Evolutionary conservation across 2,329 filamentous ascomycete genomes (phyloP).

Genomic region (Talaromyces sp.): DNA sequence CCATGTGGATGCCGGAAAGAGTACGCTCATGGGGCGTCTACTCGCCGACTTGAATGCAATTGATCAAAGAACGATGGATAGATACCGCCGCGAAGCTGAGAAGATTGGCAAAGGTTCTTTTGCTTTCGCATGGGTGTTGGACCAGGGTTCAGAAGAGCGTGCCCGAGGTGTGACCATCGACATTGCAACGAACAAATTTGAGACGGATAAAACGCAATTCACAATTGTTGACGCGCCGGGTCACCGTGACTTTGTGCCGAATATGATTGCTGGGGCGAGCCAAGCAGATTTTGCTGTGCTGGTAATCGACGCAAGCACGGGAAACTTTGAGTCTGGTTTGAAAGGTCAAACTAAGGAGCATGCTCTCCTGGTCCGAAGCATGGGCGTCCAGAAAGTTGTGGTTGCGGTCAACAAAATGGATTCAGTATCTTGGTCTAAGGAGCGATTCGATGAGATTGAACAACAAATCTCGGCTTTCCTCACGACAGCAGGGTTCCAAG

Average conservation of each 20-base stretch:
- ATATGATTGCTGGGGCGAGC: slow-evolving; percentile 96
- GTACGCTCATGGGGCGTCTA: slow-evolving; percentile 93
- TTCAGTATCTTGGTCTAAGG: slow-evolving; percentile 73
- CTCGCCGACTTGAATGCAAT: slow-evolving; percentile 84
- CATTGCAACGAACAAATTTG: slow-evolving; percentile 90
- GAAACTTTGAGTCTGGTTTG: slow-evolving; percentile 88
- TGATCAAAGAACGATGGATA: slow-evolving; percentile 81
- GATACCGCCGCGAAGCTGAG: slow-evolving; percentile 81
- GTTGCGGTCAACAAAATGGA: slow-evolving; percentile 97
- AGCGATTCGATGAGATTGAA: slow-evolving; percentile 77
- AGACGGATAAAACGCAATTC: slow-evolving; percentile 79
- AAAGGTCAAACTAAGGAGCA: slow-evolving; percentile 95
- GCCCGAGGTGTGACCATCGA: slow-evolving; percentile 91
- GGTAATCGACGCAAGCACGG: slow-evolving; percentile 84
- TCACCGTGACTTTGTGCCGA: slow-evolving; percentile 92
- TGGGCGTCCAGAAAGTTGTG: slow-evolving; percentile 82
- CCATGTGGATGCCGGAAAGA: slow-evolving; percentile 96
- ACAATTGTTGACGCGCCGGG: slow-evolving; percentile 95
- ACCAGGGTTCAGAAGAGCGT: slow-evolving; percentile 84
- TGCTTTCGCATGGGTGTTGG: slow-evolving; percentile 93
- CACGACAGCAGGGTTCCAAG: slow-evolving; percentile 71
- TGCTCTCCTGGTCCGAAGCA: slow-evolving; percentile 78
- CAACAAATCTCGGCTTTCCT: slow-evolving; percentile 81
- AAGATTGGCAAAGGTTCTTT: slow-evolving; percentile 93
- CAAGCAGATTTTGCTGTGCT: slow-evolving; percentile 94